Evolutionary conservation across 208 protist species (phyloP).

Genomic region (Angomonas deanei): DNA sequence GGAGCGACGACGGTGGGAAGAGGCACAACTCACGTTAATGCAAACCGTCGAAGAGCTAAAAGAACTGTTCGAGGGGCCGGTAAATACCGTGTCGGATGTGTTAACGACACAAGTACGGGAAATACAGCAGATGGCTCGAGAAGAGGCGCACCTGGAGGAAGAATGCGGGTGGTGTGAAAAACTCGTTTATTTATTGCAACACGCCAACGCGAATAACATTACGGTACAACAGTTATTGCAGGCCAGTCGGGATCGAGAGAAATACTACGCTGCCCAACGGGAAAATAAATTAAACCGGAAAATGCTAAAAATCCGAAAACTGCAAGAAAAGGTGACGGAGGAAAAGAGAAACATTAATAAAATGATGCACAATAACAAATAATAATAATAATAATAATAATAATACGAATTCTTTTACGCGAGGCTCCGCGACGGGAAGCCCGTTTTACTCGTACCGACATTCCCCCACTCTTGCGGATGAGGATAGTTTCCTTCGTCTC

Average conservation of each 20-base stretch:
- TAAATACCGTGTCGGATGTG: background rate
- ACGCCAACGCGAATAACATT: constrained; percentile 45
- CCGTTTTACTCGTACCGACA: too few relatives aligned
- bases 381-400: too few relatives aligned
- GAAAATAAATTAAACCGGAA: constrained; percentile 2
- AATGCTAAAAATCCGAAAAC: constrained; percentile 6
- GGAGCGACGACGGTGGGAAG: constrained; percentile 12
- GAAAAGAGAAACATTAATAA: too few relatives aligned
- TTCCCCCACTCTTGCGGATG: too few relatives aligned
- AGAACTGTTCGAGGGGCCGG: background rate
- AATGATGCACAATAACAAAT: too few relatives aligned
- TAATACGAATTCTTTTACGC: background rate
- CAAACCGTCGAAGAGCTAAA: constrained; percentile 16
- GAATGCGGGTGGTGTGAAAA: constrained; percentile 15
- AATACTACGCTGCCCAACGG: background rate
- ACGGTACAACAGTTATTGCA: constrained; percentile 50
- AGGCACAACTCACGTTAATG: constrained; percentile 15
- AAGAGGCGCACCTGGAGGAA: background rate
- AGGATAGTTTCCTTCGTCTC: too few relatives aligned
- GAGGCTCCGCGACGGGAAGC: too few relatives aligned
- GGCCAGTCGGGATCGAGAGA: constrained; percentile 30
- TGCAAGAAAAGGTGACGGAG: constrained; percentile 2
- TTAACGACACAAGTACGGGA: background rate
- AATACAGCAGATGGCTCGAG: background rate
- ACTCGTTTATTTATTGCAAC: constrained; percentile 42